These are phyloP conservation scores for Apocynum venetum DNA, from an alignment of 257 asterid species.

Conservation along the genomic window DNA sequence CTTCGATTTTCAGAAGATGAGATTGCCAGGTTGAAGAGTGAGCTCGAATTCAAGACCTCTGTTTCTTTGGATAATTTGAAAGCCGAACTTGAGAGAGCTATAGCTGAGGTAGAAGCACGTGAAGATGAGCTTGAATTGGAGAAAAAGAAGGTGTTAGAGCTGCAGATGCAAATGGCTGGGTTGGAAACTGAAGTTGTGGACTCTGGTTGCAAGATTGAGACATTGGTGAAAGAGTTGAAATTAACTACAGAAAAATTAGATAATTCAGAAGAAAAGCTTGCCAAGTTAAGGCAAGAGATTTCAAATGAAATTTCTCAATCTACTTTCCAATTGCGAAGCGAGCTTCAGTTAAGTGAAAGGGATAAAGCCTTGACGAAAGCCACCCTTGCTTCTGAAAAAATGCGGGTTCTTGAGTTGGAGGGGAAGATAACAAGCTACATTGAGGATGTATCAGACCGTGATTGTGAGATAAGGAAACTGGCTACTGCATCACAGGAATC, in stretches of 20 bases:
- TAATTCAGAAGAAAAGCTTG: slow-evolving; percentile 18
- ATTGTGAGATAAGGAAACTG: slow-evolving; percentile 39
- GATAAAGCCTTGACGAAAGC: slow-evolving; percentile 31
- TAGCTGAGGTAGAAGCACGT: slow-evolving; percentile 35
- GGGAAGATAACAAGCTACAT: slow-evolving; percentile 27
- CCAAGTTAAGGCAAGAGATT: background rate
- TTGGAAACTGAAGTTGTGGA: slow-evolving; percentile 11
- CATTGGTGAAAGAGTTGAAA: slow-evolving; percentile 21
- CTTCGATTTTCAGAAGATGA: slow-evolving; percentile 50
- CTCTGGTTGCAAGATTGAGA: slow-evolving; percentile 6
- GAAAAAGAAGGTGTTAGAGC: slow-evolving; percentile 36
- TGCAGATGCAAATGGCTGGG: slow-evolving; percentile 36
- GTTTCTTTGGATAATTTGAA: slow-evolving; percentile 29
- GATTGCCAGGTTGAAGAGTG: slow-evolving; percentile 39
- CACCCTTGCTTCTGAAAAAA: slow-evolving; percentile 39
- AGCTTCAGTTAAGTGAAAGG: slow-evolving; percentile 19
- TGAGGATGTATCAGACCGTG: slow-evolving; percentile 36
- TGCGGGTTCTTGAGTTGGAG: slow-evolving; percentile 35
- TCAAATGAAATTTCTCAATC: slow-evolving; percentile 1
- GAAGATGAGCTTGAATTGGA: slow-evolving; percentile 43
- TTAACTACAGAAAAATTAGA: slow-evolving; percentile 7
- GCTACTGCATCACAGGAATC: slow-evolving; percentile 39
- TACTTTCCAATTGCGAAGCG: slow-evolving; percentile 7
- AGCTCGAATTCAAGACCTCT: slow-evolving; percentile 33
- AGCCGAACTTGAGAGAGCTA: slow-evolving; percentile 39